A percentile compares a stretch with the other conserved stretches of the same genome.
These are phyloP conservation scores for Kuraishia floccosa DNA, from an alignment of 805 yeast species.

Conservation along the genomic window DNA sequence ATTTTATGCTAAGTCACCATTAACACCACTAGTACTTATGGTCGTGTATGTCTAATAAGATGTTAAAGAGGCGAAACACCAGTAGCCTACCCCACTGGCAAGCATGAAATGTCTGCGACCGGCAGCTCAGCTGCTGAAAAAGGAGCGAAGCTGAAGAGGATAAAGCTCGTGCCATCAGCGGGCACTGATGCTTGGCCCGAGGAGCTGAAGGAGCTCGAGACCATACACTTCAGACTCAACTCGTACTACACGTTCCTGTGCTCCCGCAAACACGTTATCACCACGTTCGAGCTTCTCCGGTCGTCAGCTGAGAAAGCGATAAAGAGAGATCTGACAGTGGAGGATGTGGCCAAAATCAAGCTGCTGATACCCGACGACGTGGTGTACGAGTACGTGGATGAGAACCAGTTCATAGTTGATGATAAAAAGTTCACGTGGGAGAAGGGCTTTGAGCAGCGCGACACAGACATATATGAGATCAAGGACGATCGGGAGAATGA, in stretches of 20 bases:
- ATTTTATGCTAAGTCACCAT: too few relatives aligned
- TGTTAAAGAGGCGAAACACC: too few relatives aligned
- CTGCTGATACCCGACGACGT: constrained; percentile 59
- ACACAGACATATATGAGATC: constrained; percentile 37
- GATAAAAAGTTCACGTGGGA: constrained; percentile 29
- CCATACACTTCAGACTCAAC: constrained; percentile 39
- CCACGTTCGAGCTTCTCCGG: constrained; percentile 42
- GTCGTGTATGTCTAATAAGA: too few relatives aligned
- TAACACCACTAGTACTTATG: too few relatives aligned
- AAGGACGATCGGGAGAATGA: constrained; percentile 22
- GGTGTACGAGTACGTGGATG: constrained; percentile 67
- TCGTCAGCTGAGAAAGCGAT: constrained; percentile 40
- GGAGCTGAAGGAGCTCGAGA: constrained; percentile 26
- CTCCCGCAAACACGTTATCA: constrained; percentile 46
- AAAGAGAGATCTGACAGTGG: constrained; percentile 26
- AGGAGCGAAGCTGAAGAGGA: constrained; percentile 1
- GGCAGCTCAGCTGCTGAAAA: too few relatives aligned
- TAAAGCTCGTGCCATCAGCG: not conserved
- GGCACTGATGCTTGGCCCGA: constrained; percentile 14
- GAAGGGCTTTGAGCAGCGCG: constrained; percentile 47
- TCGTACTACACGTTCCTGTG: constrained; percentile 54
- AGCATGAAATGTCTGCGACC: too few relatives aligned
- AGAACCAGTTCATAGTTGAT: constrained; percentile 41
- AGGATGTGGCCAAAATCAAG: constrained; percentile 56
- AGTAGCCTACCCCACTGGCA: too few relatives aligned